These are phyloP conservation scores for Suillus bovinus DNA, from an alignment of 768 basidiomycete species.

Conservation along the genomic window DNA sequence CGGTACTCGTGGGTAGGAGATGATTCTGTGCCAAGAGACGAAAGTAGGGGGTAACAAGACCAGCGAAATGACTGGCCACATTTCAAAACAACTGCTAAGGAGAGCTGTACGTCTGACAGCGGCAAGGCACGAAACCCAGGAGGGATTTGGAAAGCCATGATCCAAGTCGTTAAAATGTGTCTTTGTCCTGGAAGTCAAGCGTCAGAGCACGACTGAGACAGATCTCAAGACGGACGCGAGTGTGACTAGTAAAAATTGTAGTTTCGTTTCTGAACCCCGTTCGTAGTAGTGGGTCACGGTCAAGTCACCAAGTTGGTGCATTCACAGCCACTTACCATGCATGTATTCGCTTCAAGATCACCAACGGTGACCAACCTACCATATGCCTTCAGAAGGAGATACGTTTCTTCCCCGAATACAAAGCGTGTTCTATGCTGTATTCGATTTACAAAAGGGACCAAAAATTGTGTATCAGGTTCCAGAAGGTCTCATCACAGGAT, in stretches of 20 bases:
- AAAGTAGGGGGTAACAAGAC: constrained; percentile 50
- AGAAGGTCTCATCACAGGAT: constrained; percentile 76
- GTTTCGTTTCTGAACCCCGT: not conserved
- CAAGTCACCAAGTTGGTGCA: not conserved
- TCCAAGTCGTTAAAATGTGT: not conserved
- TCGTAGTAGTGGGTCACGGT: not conserved
- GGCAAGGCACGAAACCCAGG: constrained; percentile 59
- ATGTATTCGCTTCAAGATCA: not conserved
- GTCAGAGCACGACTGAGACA: not conserved
- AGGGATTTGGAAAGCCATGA: constrained; percentile 14
- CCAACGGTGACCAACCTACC: too few relatives aligned
- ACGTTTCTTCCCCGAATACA: constrained; percentile 79
- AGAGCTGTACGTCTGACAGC: constrained; percentile 66
- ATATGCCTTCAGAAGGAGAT: constrained; percentile 50
- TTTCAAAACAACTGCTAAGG: constrained; percentile 73
- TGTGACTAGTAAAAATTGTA: not conserved
- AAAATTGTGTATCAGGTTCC: constrained; percentile 94
- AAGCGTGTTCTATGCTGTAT: constrained; percentile 93
- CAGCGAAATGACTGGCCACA: constrained; percentile 90
- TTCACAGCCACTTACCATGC: constrained; percentile 7
- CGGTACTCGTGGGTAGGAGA: constrained; percentile 65
- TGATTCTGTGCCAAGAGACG: constrained; percentile 16
- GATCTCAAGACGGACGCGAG: not conserved
- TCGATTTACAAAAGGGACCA: constrained; percentile 83
- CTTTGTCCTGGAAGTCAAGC: not conserved